phyloP scores from a whole-genome alignment of 176 grass and related monocot genomes.

The Secale cereale region DNA sequence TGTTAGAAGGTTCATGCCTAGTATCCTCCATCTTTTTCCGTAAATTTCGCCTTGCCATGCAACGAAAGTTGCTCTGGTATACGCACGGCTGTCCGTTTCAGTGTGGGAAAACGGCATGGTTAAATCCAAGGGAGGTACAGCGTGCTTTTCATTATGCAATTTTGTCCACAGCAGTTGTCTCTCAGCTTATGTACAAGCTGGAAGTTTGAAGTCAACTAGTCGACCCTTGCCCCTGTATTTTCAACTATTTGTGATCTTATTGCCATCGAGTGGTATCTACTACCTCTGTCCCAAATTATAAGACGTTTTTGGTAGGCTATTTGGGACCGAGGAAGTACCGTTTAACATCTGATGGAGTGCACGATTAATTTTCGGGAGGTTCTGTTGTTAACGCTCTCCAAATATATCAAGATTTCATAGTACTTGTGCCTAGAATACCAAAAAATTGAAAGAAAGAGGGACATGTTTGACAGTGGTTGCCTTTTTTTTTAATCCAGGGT shows the following conservation, averaged over 20 bases:
- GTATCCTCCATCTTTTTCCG: neutral
- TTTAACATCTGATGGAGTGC: neutral
- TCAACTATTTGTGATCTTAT: neutral
- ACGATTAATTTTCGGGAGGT: neutral
- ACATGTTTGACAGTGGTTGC: neutral
- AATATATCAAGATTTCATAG: neutral
- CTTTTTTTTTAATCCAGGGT: neutral
- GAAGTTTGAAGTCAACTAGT: neutral
- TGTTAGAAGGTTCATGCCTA: no score
- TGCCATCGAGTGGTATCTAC: neutral
- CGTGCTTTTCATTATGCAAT: neutral
- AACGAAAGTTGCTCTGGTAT: neutral
- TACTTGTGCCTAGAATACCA: neutral
- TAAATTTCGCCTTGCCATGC: neutral
- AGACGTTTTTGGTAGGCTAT: no score
- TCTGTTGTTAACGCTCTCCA: neutral
- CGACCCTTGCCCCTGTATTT: neutral
- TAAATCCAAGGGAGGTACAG: neutral
- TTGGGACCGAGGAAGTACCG: no score
- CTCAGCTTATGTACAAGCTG: neutral
- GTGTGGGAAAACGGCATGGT: neutral
- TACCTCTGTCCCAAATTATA: no score
- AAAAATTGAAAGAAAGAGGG: neutral
- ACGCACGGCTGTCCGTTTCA: neutral
- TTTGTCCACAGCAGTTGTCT: neutral